These are phyloP conservation scores for Rosa rugosa DNA, from an alignment of 306 rosid species.

Conservation along the genomic window DNA sequence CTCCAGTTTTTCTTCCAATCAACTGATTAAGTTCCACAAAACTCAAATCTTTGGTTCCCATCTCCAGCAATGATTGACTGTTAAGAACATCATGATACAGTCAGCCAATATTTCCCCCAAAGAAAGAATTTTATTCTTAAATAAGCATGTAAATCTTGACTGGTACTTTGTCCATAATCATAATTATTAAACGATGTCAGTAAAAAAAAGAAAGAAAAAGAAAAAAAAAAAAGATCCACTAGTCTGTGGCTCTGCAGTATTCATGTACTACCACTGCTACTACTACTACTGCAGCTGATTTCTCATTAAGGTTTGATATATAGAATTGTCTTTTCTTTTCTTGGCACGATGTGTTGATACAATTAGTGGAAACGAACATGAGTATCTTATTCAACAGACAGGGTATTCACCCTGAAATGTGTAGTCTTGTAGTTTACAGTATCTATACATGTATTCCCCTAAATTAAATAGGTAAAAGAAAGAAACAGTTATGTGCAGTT, in stretches of 20 bases:
- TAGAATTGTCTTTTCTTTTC: background rate
- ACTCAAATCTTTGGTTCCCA: conserved; percentile 95
- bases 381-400: background rate
- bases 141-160: background rate
- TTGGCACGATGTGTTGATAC: background rate
- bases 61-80: conserved; percentile 97
- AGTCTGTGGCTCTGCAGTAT: background rate
- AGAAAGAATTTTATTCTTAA: background rate
- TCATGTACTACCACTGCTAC: background rate
- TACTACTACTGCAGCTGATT: background rate
- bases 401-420: background rate
- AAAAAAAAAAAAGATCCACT: background rate
- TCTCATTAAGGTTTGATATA: background rate
- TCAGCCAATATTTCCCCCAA: conserved; percentile 18
- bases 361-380: background rate
- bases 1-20: conserved; percentile 98
- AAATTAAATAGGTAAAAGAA: background rate
- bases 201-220: background rate
- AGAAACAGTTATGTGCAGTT: background rate
- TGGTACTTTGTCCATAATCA: background rate
- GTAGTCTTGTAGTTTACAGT: background rate
- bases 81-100: conserved; percentile 34
- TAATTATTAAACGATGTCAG: background rate
- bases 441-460: background rate
- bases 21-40: conserved; percentile 96